Conservation (phyloP, 768 basidiomycete species). For the Omphalotus guepiniiformis region DNA sequence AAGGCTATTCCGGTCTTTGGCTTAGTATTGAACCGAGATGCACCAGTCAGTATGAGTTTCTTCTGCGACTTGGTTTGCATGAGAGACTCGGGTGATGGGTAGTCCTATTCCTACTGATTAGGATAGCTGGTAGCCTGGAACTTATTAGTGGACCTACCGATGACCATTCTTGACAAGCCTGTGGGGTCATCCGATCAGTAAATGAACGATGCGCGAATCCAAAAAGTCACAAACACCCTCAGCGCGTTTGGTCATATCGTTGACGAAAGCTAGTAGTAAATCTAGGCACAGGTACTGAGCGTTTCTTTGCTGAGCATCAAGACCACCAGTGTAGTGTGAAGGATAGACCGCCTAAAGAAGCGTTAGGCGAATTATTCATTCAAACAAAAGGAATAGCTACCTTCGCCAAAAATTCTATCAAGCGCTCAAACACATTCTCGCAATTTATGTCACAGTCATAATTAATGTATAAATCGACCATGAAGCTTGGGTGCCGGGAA, state of each 20-base stretch:
- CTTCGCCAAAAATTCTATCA: constrained; percentile 85
- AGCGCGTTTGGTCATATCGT: constrained; percentile 75
- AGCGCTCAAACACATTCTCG: constrained; percentile 90
- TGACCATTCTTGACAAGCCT: constrained; percentile 58
- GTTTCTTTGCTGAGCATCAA: constrained; percentile 66
- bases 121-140: too few relatives aligned
- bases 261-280: constrained; percentile 79
- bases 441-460: constrained; percentile 97
- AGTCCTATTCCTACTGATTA: constrained; percentile 39
- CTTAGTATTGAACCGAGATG: constrained; percentile 85
- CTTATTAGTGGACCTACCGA: constrained; percentile 36
- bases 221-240: constrained; percentile 35
- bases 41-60: constrained; percentile 78
- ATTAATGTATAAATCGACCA: constrained; percentile 94
- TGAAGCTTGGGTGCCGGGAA: constrained; percentile 81
- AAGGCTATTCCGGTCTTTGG: constrained; percentile 89
- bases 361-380: constrained; percentile 6
- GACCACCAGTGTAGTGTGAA: constrained; percentile 48
- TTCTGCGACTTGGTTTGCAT: constrained; percentile 78
- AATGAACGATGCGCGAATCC: constrained; percentile 7
- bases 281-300: constrained; percentile 88
- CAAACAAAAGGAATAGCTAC: constrained; percentile 33
- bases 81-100: constrained; percentile 52
- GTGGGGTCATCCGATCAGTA: constrained; percentile 12
- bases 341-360: constrained; percentile 73